Conservation (phyloP, 176 grass and related monocot species). For the Bromus sterilis region DNA sequence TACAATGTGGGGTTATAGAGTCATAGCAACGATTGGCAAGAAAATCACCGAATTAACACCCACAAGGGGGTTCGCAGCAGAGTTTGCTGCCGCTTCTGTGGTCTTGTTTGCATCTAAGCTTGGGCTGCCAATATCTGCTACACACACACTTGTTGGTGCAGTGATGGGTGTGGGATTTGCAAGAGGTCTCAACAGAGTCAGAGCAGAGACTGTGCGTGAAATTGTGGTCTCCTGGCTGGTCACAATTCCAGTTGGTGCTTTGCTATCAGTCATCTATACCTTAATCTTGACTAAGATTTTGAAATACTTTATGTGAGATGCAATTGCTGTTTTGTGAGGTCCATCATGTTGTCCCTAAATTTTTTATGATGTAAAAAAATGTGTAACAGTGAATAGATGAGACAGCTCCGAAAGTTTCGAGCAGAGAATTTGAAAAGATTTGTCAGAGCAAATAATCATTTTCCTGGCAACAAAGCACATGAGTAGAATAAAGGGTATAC, state of each 20-base stretch:
- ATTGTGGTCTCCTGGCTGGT: conserved; percentile 87
- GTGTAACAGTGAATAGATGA: conserved; percentile 8
- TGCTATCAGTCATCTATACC: conserved; percentile 69
- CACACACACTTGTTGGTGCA: conserved; percentile 94
- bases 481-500: conserved; percentile 9
- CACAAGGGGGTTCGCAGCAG: conserved; percentile 85
- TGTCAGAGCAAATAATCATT: conserved; percentile 31
- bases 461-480: conserved; percentile 12
- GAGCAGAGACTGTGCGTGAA: conserved; percentile 72
- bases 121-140: conserved; percentile 83
- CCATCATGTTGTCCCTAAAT: conserved; percentile 9
- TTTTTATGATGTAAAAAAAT: neutral
- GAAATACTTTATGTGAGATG: conserved; percentile 42
- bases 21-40: conserved; percentile 96
- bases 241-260: conserved; percentile 85
- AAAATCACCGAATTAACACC: conserved; percentile 96
- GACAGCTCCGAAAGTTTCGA: neutral
- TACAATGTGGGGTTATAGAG: conserved; percentile 89
- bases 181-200: conserved; percentile 77
- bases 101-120: conserved; percentile 92
- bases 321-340: conserved; percentile 15
- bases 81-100: conserved; percentile 93
- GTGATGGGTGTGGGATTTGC: conserved; percentile 99
- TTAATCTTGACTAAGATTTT: conserved; percentile 67
- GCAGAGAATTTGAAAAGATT: conserved; percentile 21